These are phyloP conservation scores for Lolium perenne DNA, from an alignment of 176 grass and related monocot species.

Conservation along the genomic window DNA sequence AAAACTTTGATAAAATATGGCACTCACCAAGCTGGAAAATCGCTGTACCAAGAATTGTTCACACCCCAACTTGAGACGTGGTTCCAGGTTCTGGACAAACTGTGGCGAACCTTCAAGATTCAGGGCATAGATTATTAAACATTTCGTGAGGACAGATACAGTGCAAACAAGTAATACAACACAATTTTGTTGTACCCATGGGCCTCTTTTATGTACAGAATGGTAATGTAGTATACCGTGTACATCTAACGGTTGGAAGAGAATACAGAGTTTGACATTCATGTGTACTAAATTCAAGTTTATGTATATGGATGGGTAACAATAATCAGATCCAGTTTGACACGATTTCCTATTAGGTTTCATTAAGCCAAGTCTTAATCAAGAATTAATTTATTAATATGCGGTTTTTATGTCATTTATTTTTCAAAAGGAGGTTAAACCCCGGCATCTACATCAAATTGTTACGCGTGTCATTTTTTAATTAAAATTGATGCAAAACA, in stretches of 20 bases:
- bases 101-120: constrained; percentile 17
- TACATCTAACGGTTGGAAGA: constrained; percentile 39
- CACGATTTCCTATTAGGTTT: too few species aligned
- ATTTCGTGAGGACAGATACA: neutral
- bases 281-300: constrained; percentile 37
- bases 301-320: neutral
- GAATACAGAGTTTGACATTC: constrained; percentile 47
- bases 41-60: neutral
- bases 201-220: constrained; percentile 46
- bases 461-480: too few species aligned
- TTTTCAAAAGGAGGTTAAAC: too few species aligned
- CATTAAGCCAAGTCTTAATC: too few species aligned
- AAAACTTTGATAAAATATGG: constrained; percentile 3
- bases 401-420: too few species aligned
- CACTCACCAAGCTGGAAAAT: neutral
- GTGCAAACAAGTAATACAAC: constrained; percentile 36
- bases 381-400: too few species aligned
- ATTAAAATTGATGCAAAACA: too few species aligned
- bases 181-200: constrained; percentile 57
- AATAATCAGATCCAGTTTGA: too few species aligned
- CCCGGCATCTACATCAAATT: too few species aligned
- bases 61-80: neutral
- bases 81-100: constrained; percentile 4
- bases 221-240: constrained; percentile 39
- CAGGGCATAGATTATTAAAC: neutral